A percentile compares a stretch with the other conserved stretches of the same genome.
Evolutionary conservation across 805 yeast species (phyloP).

Genomic region (Komagataella pseudopastoris): DNA sequence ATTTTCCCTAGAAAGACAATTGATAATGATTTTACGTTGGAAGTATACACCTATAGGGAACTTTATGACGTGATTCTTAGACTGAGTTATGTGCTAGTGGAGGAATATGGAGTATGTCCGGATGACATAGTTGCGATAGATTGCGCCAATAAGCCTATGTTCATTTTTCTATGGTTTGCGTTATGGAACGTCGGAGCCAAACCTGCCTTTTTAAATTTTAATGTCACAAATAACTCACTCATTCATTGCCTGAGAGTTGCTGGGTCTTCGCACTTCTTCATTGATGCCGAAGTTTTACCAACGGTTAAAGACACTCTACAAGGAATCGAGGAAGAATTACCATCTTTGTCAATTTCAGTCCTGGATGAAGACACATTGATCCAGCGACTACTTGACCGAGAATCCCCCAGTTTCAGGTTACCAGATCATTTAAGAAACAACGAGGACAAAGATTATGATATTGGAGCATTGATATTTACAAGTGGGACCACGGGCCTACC

Average conservation of each 20-base stretch:
- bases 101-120: conserved; percentile 48
- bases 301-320: conserved; percentile 31
- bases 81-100: conserved; percentile 48
- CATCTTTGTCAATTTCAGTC: conserved; percentile 10
- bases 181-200: conserved; percentile 85
- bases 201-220: conserved; percentile 81
- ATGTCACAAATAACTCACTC: conserved; percentile 58
- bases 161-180: conserved; percentile 70
- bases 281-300: conserved; percentile 56
- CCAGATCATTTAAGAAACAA: conserved; percentile 45
- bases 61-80: conserved; percentile 52
- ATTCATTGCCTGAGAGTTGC: conserved; percentile 70
- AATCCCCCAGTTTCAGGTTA: conserved; percentile 38
- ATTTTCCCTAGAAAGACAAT: conserved; percentile 39
- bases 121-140: conserved; percentile 65
- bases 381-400: conserved; percentile 23
- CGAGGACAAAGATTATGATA: conserved; percentile 39
- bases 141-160: conserved; percentile 74
- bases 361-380: conserved; percentile 18
- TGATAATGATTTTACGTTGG: conserved; percentile 37
- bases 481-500: conserved; percentile 95
- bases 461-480: conserved; percentile 71
- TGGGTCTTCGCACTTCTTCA: conserved; percentile 47
- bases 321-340: conserved; percentile 21
- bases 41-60: conserved; percentile 55